Conservation (phyloP, 2,329 filamentous ascomycete species). For the Arthrobotrys megalospora region DNA sequence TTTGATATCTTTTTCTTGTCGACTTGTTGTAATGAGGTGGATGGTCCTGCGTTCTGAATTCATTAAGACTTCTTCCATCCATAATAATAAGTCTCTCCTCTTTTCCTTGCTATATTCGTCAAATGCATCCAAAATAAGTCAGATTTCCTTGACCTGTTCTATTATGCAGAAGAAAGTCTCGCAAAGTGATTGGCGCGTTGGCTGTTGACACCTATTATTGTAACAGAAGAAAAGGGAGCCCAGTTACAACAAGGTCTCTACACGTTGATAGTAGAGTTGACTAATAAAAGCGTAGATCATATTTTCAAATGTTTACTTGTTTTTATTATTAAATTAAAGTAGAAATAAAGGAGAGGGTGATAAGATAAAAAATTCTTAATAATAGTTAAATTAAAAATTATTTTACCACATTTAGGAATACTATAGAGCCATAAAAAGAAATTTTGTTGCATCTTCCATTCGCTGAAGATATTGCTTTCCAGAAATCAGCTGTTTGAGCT, state of each 20-base stretch:
- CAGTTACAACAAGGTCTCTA: conserved; percentile 60
- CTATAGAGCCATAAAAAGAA: conserved; percentile 68
- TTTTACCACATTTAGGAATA: conserved; percentile 69
- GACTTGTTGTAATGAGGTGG: conserved; percentile 23
- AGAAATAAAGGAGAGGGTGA: conserved; percentile 65
- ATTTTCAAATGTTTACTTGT: conserved; percentile 66
- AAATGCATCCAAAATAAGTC: conserved; percentile 65
- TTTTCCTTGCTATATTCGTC: conserved; percentile 64
- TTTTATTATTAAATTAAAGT: conserved; percentile 68
- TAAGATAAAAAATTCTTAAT: conserved; percentile 64
- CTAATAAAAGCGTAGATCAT: conserved; percentile 67
- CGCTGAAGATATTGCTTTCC: conserved; percentile 63
- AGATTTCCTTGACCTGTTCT: conserved; percentile 62
- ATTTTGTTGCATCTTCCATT: conserved; percentile 65
- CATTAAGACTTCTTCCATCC: conserved; percentile 7
- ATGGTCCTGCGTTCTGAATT: not conserved
- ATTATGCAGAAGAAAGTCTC: conserved; percentile 64
- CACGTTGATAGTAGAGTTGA: conserved; percentile 65
- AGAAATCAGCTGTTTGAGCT: conserved; percentile 67
- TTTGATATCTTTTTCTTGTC: not conserved
- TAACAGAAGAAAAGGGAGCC: conserved; percentile 63
- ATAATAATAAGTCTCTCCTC: not conserved
- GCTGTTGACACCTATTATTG: conserved; percentile 64
- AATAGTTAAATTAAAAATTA: conserved; percentile 67
- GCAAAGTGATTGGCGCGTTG: conserved; percentile 63